phyloP scores from a whole-genome alignment of 495 filamentous ascomycete species.

The Xylaria cubensis region DNA sequence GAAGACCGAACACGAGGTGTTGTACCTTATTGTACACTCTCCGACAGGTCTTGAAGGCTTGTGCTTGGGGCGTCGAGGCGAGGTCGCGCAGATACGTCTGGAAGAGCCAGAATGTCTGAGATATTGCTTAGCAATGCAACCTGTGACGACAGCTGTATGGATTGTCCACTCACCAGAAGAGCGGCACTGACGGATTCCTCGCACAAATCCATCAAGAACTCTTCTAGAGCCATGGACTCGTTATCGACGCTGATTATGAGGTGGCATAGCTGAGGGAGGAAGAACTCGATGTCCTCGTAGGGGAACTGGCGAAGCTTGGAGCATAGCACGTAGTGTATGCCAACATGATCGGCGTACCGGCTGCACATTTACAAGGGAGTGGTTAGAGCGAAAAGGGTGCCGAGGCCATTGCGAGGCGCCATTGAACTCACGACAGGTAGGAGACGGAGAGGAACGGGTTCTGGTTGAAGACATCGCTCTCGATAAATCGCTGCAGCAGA shows the following conservation, averaged over 20 bases:
- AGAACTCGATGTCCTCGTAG: conserved; percentile 85
- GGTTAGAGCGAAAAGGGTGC: conserved; percentile 25
- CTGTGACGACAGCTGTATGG: neutral
- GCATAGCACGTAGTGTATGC: conserved; percentile 80
- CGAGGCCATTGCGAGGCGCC: conserved; percentile 19
- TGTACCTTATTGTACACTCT: conserved; percentile 82
- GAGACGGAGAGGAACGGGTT: conserved; percentile 79
- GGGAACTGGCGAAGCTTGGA: conserved; percentile 80
- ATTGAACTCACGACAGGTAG: conserved; percentile 71
- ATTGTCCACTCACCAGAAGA: conserved; percentile 63
- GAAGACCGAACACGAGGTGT: conserved; percentile 75
- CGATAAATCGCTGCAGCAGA: conserved; percentile 77
- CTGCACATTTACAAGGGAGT: conserved; percentile 47
- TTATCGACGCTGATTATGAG: conserved; percentile 79
- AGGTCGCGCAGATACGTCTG: conserved; percentile 82
- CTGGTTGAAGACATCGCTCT: conserved; percentile 83
- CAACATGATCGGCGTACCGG: conserved; percentile 81
- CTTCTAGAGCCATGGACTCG: conserved; percentile 83
- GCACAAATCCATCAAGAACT: conserved; percentile 79
- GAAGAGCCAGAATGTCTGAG: conserved; percentile 82
- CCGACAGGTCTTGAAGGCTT: conserved; percentile 74
- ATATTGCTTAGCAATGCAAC: conserved; percentile 33
- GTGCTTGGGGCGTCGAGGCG: conserved; percentile 68
- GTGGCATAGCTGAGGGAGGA: conserved; percentile 81
- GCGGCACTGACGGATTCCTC: conserved; percentile 81